phyloP scores from a whole-genome alignment of 257 asterid species.

The Ophiorrhiza pumila region DNA sequence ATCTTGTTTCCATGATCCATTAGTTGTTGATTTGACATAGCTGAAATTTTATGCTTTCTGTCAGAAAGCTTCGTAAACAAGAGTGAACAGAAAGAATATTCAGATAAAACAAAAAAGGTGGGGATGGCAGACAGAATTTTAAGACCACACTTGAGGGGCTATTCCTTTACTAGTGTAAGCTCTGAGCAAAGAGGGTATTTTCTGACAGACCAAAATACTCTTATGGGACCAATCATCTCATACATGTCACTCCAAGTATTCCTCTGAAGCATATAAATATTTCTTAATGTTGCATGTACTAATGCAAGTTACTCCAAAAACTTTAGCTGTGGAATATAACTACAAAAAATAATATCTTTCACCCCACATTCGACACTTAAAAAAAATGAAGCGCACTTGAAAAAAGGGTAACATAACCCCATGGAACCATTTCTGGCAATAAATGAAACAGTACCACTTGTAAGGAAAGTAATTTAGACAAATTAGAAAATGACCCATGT shows the following conservation, averaged over 20 bases:
- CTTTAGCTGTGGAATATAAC: not conserved
- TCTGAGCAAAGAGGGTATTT: not conserved
- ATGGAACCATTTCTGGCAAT: not conserved
- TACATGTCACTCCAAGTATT: not conserved
- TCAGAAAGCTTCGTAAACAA: slow-evolving; percentile 27
- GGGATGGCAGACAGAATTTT: not conserved
- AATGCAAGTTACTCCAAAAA: not conserved
- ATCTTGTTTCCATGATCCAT: slow-evolving; percentile 72
- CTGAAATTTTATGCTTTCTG: slow-evolving; percentile 42
- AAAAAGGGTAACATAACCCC: not conserved
- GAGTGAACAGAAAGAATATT: not conserved
- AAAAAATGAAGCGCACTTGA: not conserved
- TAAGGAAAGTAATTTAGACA: not conserved
- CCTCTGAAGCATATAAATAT: no score
- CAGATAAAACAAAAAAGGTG: not conserved
- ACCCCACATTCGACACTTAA: not conserved
- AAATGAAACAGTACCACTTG: not conserved
- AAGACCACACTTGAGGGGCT: slow-evolving; percentile 5
- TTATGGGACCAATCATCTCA: not conserved
- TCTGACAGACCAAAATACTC: not conserved
- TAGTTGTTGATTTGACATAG: slow-evolving; percentile 87
- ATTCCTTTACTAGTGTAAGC: not conserved
- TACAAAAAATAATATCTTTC: not conserved
- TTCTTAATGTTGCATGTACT: no score
- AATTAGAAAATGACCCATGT: not conserved